A percentile compares a stretch with the other conserved stretches of the same genome.
phyloP scores from a whole-genome alignment of 164 flowering plant genomes.

The Umbilicus rupestris region DNA sequence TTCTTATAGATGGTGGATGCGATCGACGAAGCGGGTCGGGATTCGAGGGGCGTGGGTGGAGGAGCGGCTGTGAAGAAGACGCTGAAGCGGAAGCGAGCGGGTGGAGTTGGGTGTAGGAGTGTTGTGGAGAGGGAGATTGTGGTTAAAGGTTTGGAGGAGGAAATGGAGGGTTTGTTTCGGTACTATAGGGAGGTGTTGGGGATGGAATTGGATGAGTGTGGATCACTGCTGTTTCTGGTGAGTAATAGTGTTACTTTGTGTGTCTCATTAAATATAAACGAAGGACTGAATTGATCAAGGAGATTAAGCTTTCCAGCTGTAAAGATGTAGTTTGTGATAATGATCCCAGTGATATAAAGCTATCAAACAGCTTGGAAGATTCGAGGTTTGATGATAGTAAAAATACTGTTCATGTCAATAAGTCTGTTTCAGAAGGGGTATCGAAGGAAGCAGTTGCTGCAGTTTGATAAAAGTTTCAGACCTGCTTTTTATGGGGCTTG shows the following conservation, averaged over 20 bases:
- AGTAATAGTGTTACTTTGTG: neutral
- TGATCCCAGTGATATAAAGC: conserved; percentile 33
- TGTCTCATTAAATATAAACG: conserved; percentile 25
- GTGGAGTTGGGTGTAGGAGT: neutral
- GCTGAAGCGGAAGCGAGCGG: conserved; percentile 39
- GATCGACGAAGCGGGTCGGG: no score
- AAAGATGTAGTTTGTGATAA: conserved; percentile 24
- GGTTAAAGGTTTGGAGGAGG: conserved; percentile 19
- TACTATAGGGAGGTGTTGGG: conserved; percentile 28
- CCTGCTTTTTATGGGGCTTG: conserved; percentile 94
- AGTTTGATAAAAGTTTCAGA: conserved; percentile 81
- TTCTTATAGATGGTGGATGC: no score
- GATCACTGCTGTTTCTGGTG: conserved; percentile 62
- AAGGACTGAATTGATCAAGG: conserved; percentile 50
- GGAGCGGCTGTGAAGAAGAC: neutral
- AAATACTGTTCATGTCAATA: neutral
- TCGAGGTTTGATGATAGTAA: conserved; percentile 19
- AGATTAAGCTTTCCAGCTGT: conserved; percentile 49
- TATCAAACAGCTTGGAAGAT: conserved; percentile 45
- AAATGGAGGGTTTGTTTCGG: conserved; percentile 30
- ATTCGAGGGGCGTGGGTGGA: no score
- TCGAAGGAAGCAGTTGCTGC: conserved; percentile 54
- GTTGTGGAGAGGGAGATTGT: conserved; percentile 22
- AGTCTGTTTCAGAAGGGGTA: conserved; percentile 17
- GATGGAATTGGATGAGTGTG: conserved; percentile 24